These are phyloP conservation scores for Mycena amicta DNA, from an alignment of 768 basidiomycete genomes.

Conservation along the genomic window DNA sequence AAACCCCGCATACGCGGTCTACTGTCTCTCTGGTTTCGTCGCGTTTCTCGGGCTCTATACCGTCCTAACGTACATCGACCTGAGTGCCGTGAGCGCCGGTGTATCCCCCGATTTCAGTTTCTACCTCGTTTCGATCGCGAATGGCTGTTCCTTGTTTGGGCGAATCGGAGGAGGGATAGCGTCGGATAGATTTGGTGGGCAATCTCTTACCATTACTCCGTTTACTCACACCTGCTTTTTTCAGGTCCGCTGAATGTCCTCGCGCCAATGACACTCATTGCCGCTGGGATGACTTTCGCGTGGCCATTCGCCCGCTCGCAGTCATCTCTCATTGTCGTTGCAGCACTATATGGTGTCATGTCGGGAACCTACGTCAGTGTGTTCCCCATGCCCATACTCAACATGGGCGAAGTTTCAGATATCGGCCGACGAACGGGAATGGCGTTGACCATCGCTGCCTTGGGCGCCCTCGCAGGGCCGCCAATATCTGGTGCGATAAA, in stretches of 20 bases:
- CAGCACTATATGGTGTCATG: slow-evolving; percentile 56
- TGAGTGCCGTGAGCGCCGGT: slow-evolving; percentile 49
- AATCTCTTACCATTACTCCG: neutral
- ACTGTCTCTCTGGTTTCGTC: slow-evolving; percentile 48
- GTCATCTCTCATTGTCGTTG: slow-evolving; percentile 46
- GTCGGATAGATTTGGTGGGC: slow-evolving; percentile 53
- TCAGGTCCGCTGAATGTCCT: slow-evolving; percentile 62
- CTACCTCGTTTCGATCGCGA: slow-evolving; percentile 64
- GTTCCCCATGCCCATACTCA: slow-evolving; percentile 47
- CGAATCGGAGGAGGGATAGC: slow-evolving; percentile 51
- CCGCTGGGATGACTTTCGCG: slow-evolving; percentile 53
- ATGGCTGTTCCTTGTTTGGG: slow-evolving; percentile 59
- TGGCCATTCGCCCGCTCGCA: slow-evolving; percentile 61
- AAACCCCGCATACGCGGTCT: slow-evolving; percentile 50
- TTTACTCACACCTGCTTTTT: neutral
- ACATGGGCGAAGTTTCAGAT: slow-evolving; percentile 54
- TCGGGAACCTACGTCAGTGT: slow-evolving; percentile 55
- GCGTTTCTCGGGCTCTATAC: slow-evolving; percentile 67
- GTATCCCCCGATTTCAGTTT: slow-evolving; percentile 51
- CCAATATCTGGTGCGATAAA: slow-evolving; percentile 67
- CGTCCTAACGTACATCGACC: slow-evolving; percentile 62
- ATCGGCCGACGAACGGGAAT: slow-evolving; percentile 61
- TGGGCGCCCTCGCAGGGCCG: slow-evolving; percentile 60
- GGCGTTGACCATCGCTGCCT: slow-evolving; percentile 51
- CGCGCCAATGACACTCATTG: slow-evolving; percentile 50